Base-by-base conservation (phyloP, 495 filamentous ascomycete genomes). In the Aspergillus cavernicola region DNA sequence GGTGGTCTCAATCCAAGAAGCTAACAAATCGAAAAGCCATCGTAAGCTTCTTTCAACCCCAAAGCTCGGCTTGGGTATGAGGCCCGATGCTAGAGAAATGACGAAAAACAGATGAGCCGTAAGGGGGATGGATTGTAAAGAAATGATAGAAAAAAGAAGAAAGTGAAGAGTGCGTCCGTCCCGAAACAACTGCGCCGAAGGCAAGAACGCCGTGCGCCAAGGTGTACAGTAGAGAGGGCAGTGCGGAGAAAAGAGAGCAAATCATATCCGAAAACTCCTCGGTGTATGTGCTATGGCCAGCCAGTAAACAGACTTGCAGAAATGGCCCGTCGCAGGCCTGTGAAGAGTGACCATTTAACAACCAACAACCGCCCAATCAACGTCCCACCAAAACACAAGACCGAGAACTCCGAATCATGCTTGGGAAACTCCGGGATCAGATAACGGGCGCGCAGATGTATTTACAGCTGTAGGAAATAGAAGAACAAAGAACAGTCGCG, bases 381-480 rank as follows among this genome's bases (percentile, higher is more conserved):
- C 46, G 20, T 26, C n/a, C 29, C 20, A 38, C 46, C 46, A 29
- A 39, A n/a, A 38, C 13, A 29, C 24, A 38, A 19, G 35, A 29
- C 46, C 33, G 33, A 38, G 16, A 39, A 50, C 46, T 50, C 46
- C 46, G 33, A 38, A 50, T 29, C 22, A 39, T 50, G 46, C 46
- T 28, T 39, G 46, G 15, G 19, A 36, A 50, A 38, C 33, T 16
- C 22, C 33, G 13, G 33, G 13, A 28, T n/a, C 20, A 20, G 20
- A 38, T 26, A 10, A 16, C 33, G 10, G 15, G 22, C 16, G 13
- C 20, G 20, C 6, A 26, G n/a, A 15, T 15, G 33, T 50, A 50
- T 50, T 37, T 50, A 50, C 46, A 50, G 11, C 7, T 6, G 46
- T 4, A 38, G 35, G 20, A 37, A 33, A 32, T 15, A 4, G 3